These are phyloP conservation scores for Penicillium sp. DNA, from an alignment of 2,329 filamentous ascomycete species.

Conservation along the genomic window DNA sequence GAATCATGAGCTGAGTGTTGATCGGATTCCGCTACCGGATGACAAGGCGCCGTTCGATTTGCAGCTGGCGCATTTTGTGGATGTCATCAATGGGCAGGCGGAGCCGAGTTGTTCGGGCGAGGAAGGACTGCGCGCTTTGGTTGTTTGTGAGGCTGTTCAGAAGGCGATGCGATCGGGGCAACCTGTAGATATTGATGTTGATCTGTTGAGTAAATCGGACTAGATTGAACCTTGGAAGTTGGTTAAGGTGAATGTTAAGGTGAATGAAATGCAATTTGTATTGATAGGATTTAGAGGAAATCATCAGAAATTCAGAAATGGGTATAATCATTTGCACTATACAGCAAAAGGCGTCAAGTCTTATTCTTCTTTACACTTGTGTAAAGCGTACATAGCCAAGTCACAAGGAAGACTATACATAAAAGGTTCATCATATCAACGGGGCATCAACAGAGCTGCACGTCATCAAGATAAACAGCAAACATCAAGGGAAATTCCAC, in stretches of 20 bases:
- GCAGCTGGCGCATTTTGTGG: conserved; percentile 56
- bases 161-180: conserved; percentile 44
- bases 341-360: not conserved
- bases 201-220: conserved; percentile 10
- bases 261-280: not conserved
- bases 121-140: conserved; percentile 55
- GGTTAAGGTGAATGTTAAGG: not conserved
- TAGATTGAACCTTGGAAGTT: not conserved
- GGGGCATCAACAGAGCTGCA: not conserved
- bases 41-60: conserved; percentile 53
- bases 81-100: conserved; percentile 48
- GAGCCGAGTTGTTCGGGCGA: conserved; percentile 51
- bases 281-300: not conserved
- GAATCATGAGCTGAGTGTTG: conserved; percentile 38
- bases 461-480: not conserved
- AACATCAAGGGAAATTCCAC: not conserved
- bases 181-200: conserved; percentile 36
- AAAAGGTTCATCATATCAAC: not conserved
- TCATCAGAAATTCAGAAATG: not conserved
- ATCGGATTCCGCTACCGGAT: conserved; percentile 31
- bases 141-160: conserved; percentile 56
- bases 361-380: conserved; percentile 2
- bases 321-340: conserved; percentile 2
- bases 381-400: not conserved
- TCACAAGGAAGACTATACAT: not conserved